Evolutionary conservation across 1,284 basidiomycete species (phyloP).

Genomic region (Erythrobasidium hasegawianum): DNA sequence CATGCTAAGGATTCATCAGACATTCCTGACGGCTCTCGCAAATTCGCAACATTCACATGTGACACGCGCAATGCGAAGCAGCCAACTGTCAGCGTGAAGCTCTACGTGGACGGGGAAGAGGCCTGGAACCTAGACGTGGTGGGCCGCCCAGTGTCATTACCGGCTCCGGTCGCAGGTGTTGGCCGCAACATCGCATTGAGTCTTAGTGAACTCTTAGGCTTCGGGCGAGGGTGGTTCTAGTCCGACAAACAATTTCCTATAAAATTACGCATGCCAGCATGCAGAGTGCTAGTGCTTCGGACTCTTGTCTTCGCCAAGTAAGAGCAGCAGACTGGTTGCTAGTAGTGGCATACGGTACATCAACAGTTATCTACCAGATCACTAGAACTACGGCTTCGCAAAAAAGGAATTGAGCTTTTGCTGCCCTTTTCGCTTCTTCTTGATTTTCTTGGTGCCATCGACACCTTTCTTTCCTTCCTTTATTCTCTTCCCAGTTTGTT

Average conservation of each 20-base stretch:
- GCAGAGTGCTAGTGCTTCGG: too few relatives aligned
- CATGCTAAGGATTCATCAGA: too few relatives aligned
- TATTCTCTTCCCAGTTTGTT: conserved; percentile 4
- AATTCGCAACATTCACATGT: conserved; percentile 64
- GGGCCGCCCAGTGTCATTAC: conserved; percentile 45
- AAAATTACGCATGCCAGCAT: too few relatives aligned
- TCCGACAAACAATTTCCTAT: neutral
- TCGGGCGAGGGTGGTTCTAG: conserved; percentile 32
- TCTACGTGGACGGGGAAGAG: conserved; percentile 62
- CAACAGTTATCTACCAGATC: too few relatives aligned
- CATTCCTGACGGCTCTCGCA: conserved; percentile 48
- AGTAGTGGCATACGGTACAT: too few relatives aligned
- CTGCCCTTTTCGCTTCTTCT: conserved; percentile 37
- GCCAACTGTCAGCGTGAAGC: conserved; percentile 60
- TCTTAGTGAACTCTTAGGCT: conserved; percentile 24
- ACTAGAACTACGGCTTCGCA: conserved; percentile 7
- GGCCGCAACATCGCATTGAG: conserved; percentile 29
- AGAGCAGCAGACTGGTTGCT: too few relatives aligned
- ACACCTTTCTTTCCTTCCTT: conserved; percentile 11
- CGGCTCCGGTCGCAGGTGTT: conserved; percentile 30
- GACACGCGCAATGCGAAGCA: conserved; percentile 61
- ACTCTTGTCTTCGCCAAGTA: too few relatives aligned
- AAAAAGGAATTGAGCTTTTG: conserved; percentile 39
- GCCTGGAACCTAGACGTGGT: conserved; percentile 56
- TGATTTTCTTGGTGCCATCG: neutral